Evolutionary conservation across 2,329 filamentous ascomycete genomes (phyloP), one percentile per base, ranked within the genome.

Genomic region (Colletotrichum tamarilloi): DNA sequence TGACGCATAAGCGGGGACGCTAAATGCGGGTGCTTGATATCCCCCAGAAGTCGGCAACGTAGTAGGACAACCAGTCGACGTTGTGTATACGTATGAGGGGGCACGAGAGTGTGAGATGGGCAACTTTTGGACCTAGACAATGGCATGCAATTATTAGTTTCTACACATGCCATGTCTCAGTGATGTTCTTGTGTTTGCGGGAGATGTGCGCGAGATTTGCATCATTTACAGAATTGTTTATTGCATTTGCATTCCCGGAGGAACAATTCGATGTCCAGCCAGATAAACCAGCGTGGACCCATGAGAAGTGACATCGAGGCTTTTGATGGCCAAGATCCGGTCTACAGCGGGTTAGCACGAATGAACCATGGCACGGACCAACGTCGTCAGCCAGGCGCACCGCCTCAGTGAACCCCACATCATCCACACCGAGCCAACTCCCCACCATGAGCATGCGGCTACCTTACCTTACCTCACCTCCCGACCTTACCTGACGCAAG

Each of bases 1-100:
- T 80, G 90, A 92, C 78, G 87, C 89, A 80, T 91, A 80, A 83
- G 60, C 46, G 11, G 60, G 14, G 42, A 46, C 30, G 58, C 53
- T 49, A 28, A 28, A 55, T 64, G 55, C n/a, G 59, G 46, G 53
- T 14, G 58, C 53, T 63, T 62, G 75, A 60, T 60, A 56, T 72
- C 38, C 67, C 74, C 56, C n/a, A 62, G 62, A 58, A 28, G 58
- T 38, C 70, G 73, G 49, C 56, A 42, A 56, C 22, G 55, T 66
- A 49, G 63, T 59, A 66, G n/a, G 55, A 24, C 56, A 30, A 67
- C 62, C 58, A 35, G 59, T 56, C 58, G 56, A 28, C 38, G 55
- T 73, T 76, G 73, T 76, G 74, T 76, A 76, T 75, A 73, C 71
- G 38, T 74, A 73, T 53, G 32, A 24, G 26, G 52, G 65, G 67